phyloP scores from a whole-genome alignment of 2,329 filamentous ascomycete species.

The Cladosporium colombiae region DNA sequence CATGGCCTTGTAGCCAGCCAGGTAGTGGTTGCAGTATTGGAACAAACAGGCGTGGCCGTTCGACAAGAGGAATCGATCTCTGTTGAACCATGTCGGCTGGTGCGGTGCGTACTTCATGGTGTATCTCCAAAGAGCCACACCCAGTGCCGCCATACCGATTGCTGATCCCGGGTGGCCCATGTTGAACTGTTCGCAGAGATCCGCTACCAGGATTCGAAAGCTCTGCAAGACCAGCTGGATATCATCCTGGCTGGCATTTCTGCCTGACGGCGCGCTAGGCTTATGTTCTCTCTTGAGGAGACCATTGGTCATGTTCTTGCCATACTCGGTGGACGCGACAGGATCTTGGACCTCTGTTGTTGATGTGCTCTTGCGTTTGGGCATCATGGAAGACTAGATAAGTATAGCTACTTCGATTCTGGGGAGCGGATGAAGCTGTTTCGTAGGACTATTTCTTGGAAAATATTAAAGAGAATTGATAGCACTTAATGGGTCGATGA shows the following conservation, averaged over 20 bases:
- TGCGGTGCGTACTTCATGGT: constrained; percentile 61
- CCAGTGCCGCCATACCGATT: constrained; percentile 64
- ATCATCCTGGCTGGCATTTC: constrained; percentile 14
- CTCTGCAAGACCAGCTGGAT: constrained; percentile 37
- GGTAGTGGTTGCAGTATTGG: constrained; percentile 47
- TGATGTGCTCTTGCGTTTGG: constrained; percentile 17
- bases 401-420: neutral
- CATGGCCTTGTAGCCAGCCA: constrained; percentile 56
- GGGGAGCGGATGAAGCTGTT: neutral
- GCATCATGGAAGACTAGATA: neutral
- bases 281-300: constrained; percentile 20
- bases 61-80: constrained; percentile 63
- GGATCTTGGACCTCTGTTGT: constrained; percentile 8
- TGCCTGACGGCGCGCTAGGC: constrained; percentile 12
- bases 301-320: constrained; percentile 21
- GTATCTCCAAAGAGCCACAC: constrained; percentile 63
- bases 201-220: constrained; percentile 65
- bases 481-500: neutral
- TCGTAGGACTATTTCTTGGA: neutral
- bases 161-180: constrained; percentile 67
- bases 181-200: constrained; percentile 69
- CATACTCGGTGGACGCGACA: constrained; percentile 12
- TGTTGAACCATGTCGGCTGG: constrained; percentile 60
- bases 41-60: constrained; percentile 61
- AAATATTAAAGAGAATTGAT: neutral